Conservation (phyloP, 495 filamentous ascomycete species). For the Talaromyces ruber region DNA sequence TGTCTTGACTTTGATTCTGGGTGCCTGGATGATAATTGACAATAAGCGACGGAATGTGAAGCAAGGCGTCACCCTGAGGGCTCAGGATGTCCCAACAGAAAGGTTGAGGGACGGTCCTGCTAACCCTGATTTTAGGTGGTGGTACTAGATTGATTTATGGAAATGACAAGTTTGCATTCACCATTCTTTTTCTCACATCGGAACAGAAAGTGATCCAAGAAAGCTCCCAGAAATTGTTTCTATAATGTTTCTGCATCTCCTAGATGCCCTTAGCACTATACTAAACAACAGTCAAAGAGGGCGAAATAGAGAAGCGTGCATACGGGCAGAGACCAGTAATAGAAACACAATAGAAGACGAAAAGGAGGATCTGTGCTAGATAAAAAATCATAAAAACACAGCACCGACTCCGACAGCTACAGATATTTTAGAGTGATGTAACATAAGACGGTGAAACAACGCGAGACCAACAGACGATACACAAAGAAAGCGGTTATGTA, state of each 20-base stretch:
- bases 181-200: too few species aligned
- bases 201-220: too few species aligned
- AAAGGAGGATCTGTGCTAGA: constrained; percentile 32
- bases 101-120: constrained; percentile 44
- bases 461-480: constrained; percentile 38
- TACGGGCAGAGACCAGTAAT: constrained; percentile 43
- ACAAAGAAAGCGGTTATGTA: constrained; percentile 37
- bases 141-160: too few species aligned
- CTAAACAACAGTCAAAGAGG: too few species aligned
- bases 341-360: constrained; percentile 35
- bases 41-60: constrained; percentile 47
- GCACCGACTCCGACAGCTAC: constrained; percentile 24
- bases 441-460: constrained; percentile 36
- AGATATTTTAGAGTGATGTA: constrained; percentile 20
- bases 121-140: constrained; percentile 4
- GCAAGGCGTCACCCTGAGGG: constrained; percentile 47
- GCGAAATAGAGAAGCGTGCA: too few species aligned
- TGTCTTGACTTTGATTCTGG: constrained; percentile 40
- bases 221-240: too few species aligned
- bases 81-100: constrained; percentile 51
- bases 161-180: too few species aligned
- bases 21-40: constrained; percentile 53
- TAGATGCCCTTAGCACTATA: too few species aligned
- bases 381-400: constrained; percentile 26
- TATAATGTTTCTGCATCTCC: too few species aligned